Evolutionary conservation across 164 flowering plant species (phyloP).

Genomic region (Litsea cubeba): DNA sequence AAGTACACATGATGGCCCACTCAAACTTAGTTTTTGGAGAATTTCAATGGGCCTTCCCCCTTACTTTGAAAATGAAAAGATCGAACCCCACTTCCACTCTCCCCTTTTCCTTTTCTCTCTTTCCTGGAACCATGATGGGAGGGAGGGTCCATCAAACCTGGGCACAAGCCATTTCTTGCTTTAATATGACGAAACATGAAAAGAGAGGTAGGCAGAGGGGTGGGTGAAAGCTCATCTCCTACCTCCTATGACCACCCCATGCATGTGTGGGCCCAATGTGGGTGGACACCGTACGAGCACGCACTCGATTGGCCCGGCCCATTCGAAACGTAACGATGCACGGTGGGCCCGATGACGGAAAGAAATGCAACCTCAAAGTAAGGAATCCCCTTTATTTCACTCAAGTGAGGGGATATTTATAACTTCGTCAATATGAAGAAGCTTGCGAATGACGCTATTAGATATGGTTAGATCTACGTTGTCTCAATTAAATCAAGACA

Average conservation of each 20-base stretch:
- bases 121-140: background rate
- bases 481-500: background rate
- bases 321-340: background rate
- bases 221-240: background rate
- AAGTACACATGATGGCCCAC: slow-evolving; percentile 9
- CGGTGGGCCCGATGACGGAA: background rate
- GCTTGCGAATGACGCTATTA: background rate
- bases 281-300: background rate
- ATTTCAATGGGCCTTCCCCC: background rate
- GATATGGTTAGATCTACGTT: slow-evolving; percentile 5
- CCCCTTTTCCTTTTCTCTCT: background rate
- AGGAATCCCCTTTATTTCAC: slow-evolving; percentile 4
- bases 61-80: slow-evolving; percentile 2
- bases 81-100: background rate
- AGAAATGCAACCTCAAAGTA: slow-evolving; percentile 1
- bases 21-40: slow-evolving; percentile 2
- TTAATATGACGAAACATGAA: slow-evolving; percentile 14
- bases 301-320: background rate
- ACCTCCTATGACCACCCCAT: background rate
- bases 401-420: background rate
- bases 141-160: slow-evolving; percentile 3
- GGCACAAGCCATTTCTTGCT: slow-evolving; percentile 11
- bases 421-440: background rate
- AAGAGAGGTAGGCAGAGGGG: background rate
- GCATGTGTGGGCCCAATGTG: background rate